phyloP scores from a whole-genome alignment of 2,329 filamentous ascomycete genomes.

The Fusarium torulosum region DNA sequence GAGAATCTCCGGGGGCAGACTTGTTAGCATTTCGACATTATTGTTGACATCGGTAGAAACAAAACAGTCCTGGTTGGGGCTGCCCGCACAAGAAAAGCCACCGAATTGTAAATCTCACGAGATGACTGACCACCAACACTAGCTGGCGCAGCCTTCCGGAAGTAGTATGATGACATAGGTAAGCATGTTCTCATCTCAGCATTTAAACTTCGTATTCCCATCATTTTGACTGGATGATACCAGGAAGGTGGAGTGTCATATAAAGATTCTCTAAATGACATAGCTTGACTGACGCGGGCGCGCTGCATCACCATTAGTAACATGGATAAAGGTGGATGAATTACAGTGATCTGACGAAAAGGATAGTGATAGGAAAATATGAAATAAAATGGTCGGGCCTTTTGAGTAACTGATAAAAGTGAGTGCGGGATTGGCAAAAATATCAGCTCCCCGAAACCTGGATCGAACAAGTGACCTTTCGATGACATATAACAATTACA shows the following conservation, averaged over 20 bases:
- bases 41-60: rapidly evolving
- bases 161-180: neutral
- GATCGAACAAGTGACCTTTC: conserved; percentile 40
- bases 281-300: no score
- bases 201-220: neutral
- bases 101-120: neutral
- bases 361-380: no score
- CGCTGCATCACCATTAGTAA: no score
- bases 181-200: conserved; percentile 22
- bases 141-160: neutral
- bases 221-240: neutral
- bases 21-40: neutral
- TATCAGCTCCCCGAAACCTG: conserved; percentile 33
- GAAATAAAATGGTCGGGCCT: no score
- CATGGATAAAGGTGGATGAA: no score
- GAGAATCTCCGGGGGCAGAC: neutral
- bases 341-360: no score
- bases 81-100: no score
- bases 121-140: neutral
- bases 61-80: no score
- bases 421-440: neutral
- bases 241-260: rapidly evolving
- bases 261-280: neutral
- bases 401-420: no score
- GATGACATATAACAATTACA: conserved; percentile 32